These are phyloP conservation scores for Euryodendron excelsum DNA, from an alignment of 148 eudicot genomes.

Conservation along the genomic window DNA sequence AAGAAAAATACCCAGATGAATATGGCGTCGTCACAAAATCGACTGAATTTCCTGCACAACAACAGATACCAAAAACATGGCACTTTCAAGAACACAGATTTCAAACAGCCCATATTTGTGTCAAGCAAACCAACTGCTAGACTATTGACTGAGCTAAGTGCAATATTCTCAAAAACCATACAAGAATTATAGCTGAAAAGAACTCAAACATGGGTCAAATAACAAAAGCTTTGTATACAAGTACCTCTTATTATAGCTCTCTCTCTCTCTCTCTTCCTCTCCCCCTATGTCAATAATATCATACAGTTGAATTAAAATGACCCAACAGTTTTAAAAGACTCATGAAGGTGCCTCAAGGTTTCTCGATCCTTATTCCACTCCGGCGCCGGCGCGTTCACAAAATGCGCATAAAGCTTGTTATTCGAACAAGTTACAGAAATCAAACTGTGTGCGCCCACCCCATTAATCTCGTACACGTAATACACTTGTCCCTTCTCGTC, in stretches of 20 bases:
- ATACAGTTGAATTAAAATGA: not conserved
- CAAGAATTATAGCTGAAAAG: not conserved
- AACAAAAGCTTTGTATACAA: not conserved
- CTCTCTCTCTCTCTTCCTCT: not conserved
- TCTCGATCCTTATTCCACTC: slow-evolving; percentile 87
- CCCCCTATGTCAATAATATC: too few species aligned
- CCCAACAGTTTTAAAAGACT: slow-evolving; percentile 71
- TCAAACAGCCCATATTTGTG: too few species aligned
- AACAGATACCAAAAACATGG: too few species aligned
- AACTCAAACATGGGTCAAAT: not conserved
- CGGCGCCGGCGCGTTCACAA: slow-evolving; percentile 74
- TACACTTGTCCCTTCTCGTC: slow-evolving; percentile 81
- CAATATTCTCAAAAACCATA: too few species aligned
- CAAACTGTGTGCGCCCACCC: slow-evolving; percentile 61
- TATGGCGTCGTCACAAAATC: too few species aligned
- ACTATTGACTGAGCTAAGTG: too few species aligned
- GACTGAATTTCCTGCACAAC: too few species aligned
- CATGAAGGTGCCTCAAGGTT: slow-evolving; percentile 68
- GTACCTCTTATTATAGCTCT: not conserved
- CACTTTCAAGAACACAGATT: too few species aligned
- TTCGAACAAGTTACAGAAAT: slow-evolving; percentile 78
- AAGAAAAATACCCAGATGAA: too few species aligned
- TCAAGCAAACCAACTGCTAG: not conserved
- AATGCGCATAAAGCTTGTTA: slow-evolving; percentile 87
- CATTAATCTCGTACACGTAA: slow-evolving; percentile 77